Evolutionary conservation across 148 eudicot genomes (phyloP).

Genomic region (Gaultheria prostrata): DNA sequence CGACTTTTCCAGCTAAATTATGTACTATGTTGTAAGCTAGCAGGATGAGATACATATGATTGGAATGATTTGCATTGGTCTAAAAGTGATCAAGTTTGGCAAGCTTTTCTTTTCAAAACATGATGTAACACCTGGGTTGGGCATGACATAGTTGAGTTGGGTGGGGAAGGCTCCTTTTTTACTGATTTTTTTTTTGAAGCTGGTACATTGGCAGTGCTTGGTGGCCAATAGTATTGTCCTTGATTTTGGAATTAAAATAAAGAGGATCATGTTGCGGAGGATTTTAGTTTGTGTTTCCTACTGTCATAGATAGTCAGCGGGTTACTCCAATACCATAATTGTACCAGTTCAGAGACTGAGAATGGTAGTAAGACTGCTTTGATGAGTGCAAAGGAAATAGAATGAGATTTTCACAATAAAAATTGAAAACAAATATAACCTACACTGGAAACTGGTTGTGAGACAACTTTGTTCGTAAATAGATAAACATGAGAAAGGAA

Average conservation of each 20-base stretch:
- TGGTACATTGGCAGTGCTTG: background rate
- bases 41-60: too few relatives aligned
- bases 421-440: background rate
- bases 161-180: too few relatives aligned
- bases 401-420: background rate
- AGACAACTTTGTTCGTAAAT: background rate
- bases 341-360: background rate
- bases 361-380: background rate
- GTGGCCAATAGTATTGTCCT: background rate
- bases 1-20: too few relatives aligned
- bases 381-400: background rate
- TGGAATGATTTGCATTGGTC: too few relatives aligned
- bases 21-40: too few relatives aligned
- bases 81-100: too few relatives aligned
- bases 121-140: too few relatives aligned
- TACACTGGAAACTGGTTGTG: constrained; percentile 1
- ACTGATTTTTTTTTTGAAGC: too few relatives aligned
- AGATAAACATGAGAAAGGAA: background rate
- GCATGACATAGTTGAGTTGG: too few relatives aligned
- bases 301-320: background rate
- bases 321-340: background rate
- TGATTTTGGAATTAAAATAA: background rate
- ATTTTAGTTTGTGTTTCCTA: background rate
- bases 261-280: background rate
- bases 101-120: too few relatives aligned